phyloP scores from a whole-genome alignment of 2,329 filamentous ascomycete species.

The Immersiporthe knoxdaviesiana region DNA sequence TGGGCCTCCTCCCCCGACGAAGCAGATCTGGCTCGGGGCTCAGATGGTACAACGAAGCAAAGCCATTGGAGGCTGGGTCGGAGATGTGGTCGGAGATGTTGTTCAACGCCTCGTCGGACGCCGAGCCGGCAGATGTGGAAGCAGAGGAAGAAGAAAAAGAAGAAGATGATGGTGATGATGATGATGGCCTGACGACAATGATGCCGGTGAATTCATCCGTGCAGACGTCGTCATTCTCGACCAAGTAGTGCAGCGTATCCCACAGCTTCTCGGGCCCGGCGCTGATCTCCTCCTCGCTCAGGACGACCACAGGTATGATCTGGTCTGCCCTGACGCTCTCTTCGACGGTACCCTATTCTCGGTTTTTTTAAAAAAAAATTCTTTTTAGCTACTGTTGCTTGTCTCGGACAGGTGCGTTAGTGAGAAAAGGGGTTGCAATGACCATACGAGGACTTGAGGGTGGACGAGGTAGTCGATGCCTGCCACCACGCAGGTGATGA shows the following conservation, averaged over 20 bases:
- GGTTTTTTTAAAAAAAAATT: too few relatives aligned
- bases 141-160: too few relatives aligned
- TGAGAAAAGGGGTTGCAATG: too few relatives aligned
- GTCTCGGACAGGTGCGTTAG: constrained; percentile 4
- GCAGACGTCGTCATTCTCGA: constrained; percentile 45
- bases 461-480: constrained; percentile 46
- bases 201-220: constrained; percentile 43
- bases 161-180: too few relatives aligned
- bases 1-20: constrained; percentile 17
- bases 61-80: background rate
- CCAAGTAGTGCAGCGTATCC: constrained; percentile 39
- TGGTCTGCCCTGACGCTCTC: constrained; percentile 47
- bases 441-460: constrained; percentile 41
- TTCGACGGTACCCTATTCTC: constrained; percentile 44
- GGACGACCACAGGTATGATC: constrained; percentile 45
- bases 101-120: constrained; percentile 8
- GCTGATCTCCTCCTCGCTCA: constrained; percentile 44
- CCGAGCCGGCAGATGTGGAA: constrained; percentile 25
- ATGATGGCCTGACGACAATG: constrained; percentile 45
- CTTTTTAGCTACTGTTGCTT: constrained; percentile 7
- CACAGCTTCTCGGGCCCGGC: constrained; percentile 39
- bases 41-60: constrained; percentile 21
- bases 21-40: background rate
- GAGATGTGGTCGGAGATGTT: background rate
- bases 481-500: constrained; percentile 40